Base-by-base conservation (phyloP, 441 rosid species). In the Macaranga tanarius region DNA sequence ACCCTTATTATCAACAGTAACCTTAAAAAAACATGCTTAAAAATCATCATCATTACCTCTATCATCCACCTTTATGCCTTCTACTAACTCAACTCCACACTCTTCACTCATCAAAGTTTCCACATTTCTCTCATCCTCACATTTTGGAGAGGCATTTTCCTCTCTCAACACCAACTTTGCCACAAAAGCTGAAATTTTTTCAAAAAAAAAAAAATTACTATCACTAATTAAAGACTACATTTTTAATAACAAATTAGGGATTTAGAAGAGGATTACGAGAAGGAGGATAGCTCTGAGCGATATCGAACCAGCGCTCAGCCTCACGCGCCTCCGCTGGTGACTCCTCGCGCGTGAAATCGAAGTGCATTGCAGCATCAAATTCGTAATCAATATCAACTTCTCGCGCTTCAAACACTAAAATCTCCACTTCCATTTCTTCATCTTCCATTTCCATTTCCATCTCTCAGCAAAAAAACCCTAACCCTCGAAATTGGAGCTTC, bases 361-460 rank as follows among this genome's bases (percentile, higher is more conserved):
- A 94, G 90, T 81, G 88, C 71, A 84, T 73, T 62, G 92, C 80
- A 10, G 98, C 98, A 47, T 92, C 97, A 62, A 88, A 94, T 89
- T 94, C 98, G 82, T 90, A 94, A 64, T 86, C 90, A 22, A 88
- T 77, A 83, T 94, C 98, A 70, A 90, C 65, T 71, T 89, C 93
- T 54, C 79, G 87, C 56, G 82, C 95, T 59, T 88, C 90, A 57
- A 85, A 89, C 67, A 85, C 84, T n/a, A 86, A 76, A 0, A 34
- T 34, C 69, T 76, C 80, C n/a, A 58, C 66, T 83, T 84, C 97
- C 72, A 79, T 70, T 70, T 87, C 92, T 80, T 75, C 80, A 70
- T 83, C 86, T 73, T 83, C 92, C 81, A 72, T 81, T 23, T 78
- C 84, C 56, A 73, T 78, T 42, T 76, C 81, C 79, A 62, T 61